phyloP scores from a whole-genome alignment of 805 yeast species.

The Sugiyamaella mastotermitis region DNA sequence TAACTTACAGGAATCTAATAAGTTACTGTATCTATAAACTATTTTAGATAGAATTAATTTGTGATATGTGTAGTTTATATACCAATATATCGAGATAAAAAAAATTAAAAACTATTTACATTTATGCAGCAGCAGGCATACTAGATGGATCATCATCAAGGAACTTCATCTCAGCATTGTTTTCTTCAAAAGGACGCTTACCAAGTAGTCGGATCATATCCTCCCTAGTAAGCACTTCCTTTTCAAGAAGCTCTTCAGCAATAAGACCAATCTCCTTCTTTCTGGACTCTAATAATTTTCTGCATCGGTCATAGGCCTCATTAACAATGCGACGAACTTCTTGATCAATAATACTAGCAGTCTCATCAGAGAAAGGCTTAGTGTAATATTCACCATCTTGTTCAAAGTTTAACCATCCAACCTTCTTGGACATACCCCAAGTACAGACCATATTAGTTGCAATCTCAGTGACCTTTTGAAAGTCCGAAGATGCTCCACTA shows the following conservation, averaged over 20 bases:
- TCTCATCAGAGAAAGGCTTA: slow-evolving; percentile 86
- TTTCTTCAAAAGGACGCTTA: slow-evolving; percentile 85
- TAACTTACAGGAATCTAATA: too few species aligned
- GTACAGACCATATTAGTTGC: slow-evolving; percentile 90
- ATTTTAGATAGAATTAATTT: too few species aligned
- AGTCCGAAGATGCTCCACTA: slow-evolving; percentile 94
- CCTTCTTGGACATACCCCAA: slow-evolving; percentile 82
- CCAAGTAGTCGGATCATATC: slow-evolving; percentile 90
- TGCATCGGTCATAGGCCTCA: slow-evolving; percentile 70
- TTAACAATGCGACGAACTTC: slow-evolving; percentile 77
- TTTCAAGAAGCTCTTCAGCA: slow-evolving; percentile 77
- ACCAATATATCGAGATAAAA: too few species aligned
- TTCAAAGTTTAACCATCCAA: slow-evolving; percentile 80
- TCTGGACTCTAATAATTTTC: slow-evolving; percentile 59
- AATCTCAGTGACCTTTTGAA: slow-evolving; percentile 90
- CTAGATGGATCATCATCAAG: slow-evolving; percentile 5
- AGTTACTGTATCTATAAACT: too few species aligned
- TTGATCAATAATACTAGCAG: slow-evolving; percentile 71
- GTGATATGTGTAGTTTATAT: too few species aligned
- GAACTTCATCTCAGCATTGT: slow-evolving; percentile 84
- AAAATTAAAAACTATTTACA: too few species aligned
- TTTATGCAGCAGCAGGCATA: too few species aligned
- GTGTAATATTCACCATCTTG: slow-evolving; percentile 60
- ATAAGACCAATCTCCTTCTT: slow-evolving; percentile 72
- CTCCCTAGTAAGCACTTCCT: slow-evolving; percentile 89